Evolutionary conservation across 805 yeast genomes (phyloP).

Genomic region (Metschnikowia amazonensis): DNA sequence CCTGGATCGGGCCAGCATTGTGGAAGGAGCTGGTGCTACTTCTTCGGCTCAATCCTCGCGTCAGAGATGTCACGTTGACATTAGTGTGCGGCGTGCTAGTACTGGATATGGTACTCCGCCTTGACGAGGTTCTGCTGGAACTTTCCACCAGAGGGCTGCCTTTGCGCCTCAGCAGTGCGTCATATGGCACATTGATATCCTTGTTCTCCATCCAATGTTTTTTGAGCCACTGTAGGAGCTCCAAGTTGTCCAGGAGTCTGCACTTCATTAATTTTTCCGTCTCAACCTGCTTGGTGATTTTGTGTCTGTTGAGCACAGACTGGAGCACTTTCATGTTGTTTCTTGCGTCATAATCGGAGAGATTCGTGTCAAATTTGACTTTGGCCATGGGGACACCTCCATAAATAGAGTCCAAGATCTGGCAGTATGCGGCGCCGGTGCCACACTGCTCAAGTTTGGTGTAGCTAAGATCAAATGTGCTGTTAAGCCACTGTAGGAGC

Average conservation of each 20-base stretch:
- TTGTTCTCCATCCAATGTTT: conserved; percentile 75
- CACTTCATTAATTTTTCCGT: conserved; percentile 83
- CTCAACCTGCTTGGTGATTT: conserved; percentile 69
- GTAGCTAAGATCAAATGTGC: conserved; percentile 58
- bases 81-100: conserved; percentile 6
- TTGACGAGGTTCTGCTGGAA: conserved; percentile 10
- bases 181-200: conserved; percentile 60
- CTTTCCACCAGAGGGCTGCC: conserved; percentile 7
- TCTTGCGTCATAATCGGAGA: conserved; percentile 70
- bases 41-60: conserved; percentile 3
- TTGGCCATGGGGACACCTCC: conserved; percentile 78
- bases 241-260: conserved; percentile 89
- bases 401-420: conserved; percentile 79
- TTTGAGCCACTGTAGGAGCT: conserved; percentile 89
- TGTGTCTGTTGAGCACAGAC: conserved; percentile 66
- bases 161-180: conserved; percentile 45
- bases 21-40: conserved; percentile 7
- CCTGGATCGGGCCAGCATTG: conserved; percentile 5
- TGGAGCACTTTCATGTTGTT: conserved; percentile 85
- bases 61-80: not conserved
- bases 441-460: conserved; percentile 91
- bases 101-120: conserved; percentile 10
- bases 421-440: conserved; percentile 92
- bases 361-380: conserved; percentile 63
- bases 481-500: conserved; percentile 80